phyloP scores from a whole-genome alignment of 495 filamentous ascomycete genomes.

The Xylaria venustula region DNA sequence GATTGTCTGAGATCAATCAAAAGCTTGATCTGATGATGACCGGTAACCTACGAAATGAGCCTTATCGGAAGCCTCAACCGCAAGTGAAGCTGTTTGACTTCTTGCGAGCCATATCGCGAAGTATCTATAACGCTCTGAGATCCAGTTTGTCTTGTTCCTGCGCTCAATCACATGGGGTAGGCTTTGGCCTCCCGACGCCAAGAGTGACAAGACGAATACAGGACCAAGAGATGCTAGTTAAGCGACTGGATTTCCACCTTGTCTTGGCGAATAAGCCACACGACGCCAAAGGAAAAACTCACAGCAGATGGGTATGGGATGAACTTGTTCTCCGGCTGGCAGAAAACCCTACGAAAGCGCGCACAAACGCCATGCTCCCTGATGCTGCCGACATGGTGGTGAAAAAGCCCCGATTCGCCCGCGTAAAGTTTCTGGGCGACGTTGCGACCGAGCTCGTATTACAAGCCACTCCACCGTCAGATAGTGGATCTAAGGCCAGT shows the following conservation, averaged over 20 bases:
- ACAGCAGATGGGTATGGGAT: slow-evolving; percentile 2
- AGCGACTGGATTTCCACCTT: slow-evolving; percentile 6
- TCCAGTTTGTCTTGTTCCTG: slow-evolving; percentile 33
- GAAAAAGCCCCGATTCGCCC: not conserved
- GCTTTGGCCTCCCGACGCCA: slow-evolving; percentile 1
- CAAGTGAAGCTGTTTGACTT: slow-evolving; percentile 23
- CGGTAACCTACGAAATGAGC: slow-evolving; percentile 32
- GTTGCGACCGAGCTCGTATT: not conserved
- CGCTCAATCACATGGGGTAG: slow-evolving; percentile 14
- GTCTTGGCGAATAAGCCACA: slow-evolving; percentile 1
- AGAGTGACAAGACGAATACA: not conserved
- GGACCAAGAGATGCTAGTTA: slow-evolving; percentile 4
- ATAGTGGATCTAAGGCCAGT: not conserved
- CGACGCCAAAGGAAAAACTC: not conserved
- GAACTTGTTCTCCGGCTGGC: slow-evolving; percentile 2
- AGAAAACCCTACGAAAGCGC: not conserved
- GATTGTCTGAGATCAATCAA: slow-evolving; percentile 31
- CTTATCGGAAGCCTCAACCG: slow-evolving; percentile 18
- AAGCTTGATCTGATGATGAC: slow-evolving; percentile 34
- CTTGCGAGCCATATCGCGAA: slow-evolving; percentile 29
- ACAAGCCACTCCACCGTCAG: not conserved
- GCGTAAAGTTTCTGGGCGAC: not conserved
- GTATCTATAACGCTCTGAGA: slow-evolving; percentile 34
- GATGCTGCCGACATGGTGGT: not conserved
- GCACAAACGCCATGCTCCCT: not conserved